Evolutionary conservation across 2,329 filamentous ascomycete genomes (phyloP), one percentile per base, ranked within the genome.

Genomic region (Calonectria henricotiae): DNA sequence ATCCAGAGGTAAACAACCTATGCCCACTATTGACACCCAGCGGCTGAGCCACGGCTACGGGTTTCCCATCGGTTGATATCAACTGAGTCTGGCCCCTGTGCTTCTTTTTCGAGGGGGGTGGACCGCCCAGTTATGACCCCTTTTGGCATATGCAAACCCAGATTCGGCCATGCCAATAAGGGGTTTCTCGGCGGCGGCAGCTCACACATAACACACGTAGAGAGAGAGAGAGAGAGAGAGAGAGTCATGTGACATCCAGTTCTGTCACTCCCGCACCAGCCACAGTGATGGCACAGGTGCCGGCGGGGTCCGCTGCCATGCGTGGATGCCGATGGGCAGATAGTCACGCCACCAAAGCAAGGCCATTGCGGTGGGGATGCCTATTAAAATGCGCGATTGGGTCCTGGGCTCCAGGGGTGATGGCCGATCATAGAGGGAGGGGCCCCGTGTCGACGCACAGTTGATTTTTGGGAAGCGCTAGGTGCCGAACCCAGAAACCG

Each of bases 301-400:
- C 75, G 75, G 75, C 71, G 71, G 67, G 69, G 43, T 64, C 75
- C 75, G 75, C 37, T 51, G 65, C 64, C 67, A 65, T 64, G 32
- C 49, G 64, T 30, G 20, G n/a, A 15, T 35, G 51, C 43, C 55
- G n/a, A 71, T 67, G 66, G 68, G 71, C 75, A 77, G 75, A 77
- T 77, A 73, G 73, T 77, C 75, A 77, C 70, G 74, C 75, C 75
- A 77, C 65, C 30, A 62, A 25, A 32, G 17, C 54, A 37, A n/a
- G 64, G 54, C 23, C 30, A 12, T 49, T 51, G 64, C 25, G 64
- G 43, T 69, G 66, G 65, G 47, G 47, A 37, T 23, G 25, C 39
- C 15, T n/a, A 41, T 39, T 43, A 51, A 43, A 62, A 54, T 41
- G 46, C 43, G 23, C 46, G 37, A 61, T 37, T 61, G 51, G 55